Percentiles rank a stretch among this genome's conserved stretches.
Evolutionary conservation across 441 rosid species (phyloP).

Genomic region (Dalechampia spathulata): DNA sequence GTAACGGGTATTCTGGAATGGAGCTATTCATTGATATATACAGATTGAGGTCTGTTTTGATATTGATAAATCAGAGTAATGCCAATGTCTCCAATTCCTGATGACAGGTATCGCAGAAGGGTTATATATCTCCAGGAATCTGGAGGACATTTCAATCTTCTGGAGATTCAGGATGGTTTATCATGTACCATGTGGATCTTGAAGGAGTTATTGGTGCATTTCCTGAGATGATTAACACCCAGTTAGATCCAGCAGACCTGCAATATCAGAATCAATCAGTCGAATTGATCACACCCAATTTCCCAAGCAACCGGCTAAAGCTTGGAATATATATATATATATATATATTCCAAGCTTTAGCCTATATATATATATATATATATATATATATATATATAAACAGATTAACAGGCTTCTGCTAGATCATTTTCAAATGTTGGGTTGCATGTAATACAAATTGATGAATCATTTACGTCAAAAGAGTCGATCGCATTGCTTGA

Average conservation of each 20-base stretch:
- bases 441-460: no score
- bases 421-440: no score
- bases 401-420: no score
- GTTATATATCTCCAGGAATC: conserved; percentile 29
- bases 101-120: conserved; percentile 2
- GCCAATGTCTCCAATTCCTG: conserved; percentile 27
- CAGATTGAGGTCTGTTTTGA: conserved; percentile 22
- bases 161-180: conserved; percentile 37
- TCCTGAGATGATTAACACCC: conserved; percentile 30
- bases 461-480: no score
- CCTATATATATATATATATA: no score
- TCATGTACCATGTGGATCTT: conserved; percentile 38
- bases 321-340: no score
- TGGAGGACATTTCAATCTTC: conserved; percentile 27
- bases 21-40: conserved; percentile 31
- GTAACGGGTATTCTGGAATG: conserved; percentile 44
- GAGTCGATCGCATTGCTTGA: no score
- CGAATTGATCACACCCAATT: no score
- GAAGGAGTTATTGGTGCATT: conserved; percentile 20
- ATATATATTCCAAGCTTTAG: no score
- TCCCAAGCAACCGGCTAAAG: no score
- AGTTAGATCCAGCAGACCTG: conserved; percentile 17
- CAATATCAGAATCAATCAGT: no score
- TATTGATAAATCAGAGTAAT: conserved; percentile 22
- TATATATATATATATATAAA: no score